Evolutionary conservation across 148 eudicot species (phyloP).

Genomic region (Rhododendron griersonianum): DNA sequence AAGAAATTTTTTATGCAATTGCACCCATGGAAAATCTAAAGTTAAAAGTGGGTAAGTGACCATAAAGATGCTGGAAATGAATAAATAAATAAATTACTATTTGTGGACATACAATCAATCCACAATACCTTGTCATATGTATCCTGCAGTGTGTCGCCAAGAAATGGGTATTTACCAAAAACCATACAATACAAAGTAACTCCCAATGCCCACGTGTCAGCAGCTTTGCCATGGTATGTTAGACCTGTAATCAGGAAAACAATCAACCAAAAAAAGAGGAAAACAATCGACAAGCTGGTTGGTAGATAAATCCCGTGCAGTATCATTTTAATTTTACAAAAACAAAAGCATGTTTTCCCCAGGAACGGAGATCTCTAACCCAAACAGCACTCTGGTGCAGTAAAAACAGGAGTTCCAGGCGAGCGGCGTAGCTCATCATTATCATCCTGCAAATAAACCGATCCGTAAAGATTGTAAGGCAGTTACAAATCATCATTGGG

Average conservation of each 20-base stretch:
- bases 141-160: conserved; percentile 85
- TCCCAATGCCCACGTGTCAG: conserved; percentile 97
- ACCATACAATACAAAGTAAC: conserved; percentile 77
- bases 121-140: conserved; percentile 84
- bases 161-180: conserved; percentile 79
- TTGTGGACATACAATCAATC: background rate
- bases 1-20: conserved; percentile 9
- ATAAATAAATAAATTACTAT: background rate
- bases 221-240: conserved; percentile 79
- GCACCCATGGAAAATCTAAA: conserved; percentile 1
- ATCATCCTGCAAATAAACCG: conserved; percentile 49
- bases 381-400: conserved; percentile 96
- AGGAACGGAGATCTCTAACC: conserved; percentile 33
- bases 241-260: conserved; percentile 39
- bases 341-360: background rate
- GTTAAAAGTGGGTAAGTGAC: background rate
- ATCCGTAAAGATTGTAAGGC: background rate
- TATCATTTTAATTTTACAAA: background rate
- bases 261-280: background rate
- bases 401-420: conserved; percentile 96
- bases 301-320: background rate
- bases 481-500: background rate
- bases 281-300: background rate
- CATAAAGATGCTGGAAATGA: background rate
- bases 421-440: conserved; percentile 94